Base-by-base conservation (phyloP, 2,329 filamentous ascomycete genomes). In the Diaporthe sp. region DNA sequence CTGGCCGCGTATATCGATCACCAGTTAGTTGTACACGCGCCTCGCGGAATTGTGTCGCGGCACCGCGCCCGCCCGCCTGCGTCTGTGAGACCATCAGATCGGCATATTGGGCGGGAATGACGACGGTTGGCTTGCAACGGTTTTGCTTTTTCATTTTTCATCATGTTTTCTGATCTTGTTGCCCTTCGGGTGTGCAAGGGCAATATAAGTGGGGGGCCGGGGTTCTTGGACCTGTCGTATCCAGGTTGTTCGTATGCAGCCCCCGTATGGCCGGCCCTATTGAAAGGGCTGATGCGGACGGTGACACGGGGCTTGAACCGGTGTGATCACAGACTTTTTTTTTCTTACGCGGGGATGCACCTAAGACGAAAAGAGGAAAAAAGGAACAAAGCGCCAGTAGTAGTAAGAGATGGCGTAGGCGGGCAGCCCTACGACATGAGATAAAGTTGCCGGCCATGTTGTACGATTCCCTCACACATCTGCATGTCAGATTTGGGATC, bases 401-500 rank as follows among this genome's bases (percentile, higher is more conserved):
- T n/a, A n/a, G n/a, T n/a, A n/a, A 30, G 17, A 50, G 28, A 50
- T 33, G 54, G 54, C 47, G 45, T 38, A 67, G 64, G 64, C n/a
- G 45, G 45, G 70, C 70, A 72, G 70, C 70, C 70, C 70, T 72
- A 72, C 47, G 70, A 30, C 12, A 60, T 42, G 57, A 64, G 45
- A 72, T 72, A 72, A 22, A 54, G 57, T 54, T 72, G 57, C 38
- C 55, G 55, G 57, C 57, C 57, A 64, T 60, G 57, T 38, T 52
- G 70, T 30, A 54, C 70, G 57, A 61, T 54, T 64, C 22, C 57
- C 33, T 15, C 19, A 25, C 17, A 22, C n/a, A 72, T 15, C 64
- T 72, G 70, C 70, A 72, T 72, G 70, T 72, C 70, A 72, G 70
- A 72, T 54, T 68, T 68, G 70, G 70, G 64, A 64, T 45, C 70